Base-by-base conservation (phyloP, 352 stramenopile genomes). In the Pythium phragmiticola region DNA sequence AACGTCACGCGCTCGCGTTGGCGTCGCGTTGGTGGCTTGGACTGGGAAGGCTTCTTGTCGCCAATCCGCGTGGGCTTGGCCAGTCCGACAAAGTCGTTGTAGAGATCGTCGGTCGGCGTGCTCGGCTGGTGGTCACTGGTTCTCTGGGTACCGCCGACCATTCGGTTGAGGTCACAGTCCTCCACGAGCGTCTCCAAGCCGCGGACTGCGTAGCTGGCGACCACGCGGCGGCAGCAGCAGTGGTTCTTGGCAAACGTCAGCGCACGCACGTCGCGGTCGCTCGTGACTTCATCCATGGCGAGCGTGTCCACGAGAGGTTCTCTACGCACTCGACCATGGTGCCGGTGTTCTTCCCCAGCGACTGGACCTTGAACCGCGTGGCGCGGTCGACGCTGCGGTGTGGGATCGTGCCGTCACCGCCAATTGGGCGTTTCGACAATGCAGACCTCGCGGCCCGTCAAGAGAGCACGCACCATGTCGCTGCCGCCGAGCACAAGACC, bases 151-250 rank as follows among this genome's bases (percentile, higher is more conserved):
- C 87, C 88, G 9, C 87, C 87, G 0, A 97, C 57, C 0, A 96
- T 63, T 0, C 76, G 82, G 19, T 75, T 77, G 19, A 97, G 68
- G 2, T 90, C 73, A 16, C 64, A 62, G 67, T 97, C 95, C 57
- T 90, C 84, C 7, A 97, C 65, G 14, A 97, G 53, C 52, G 73
- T 72, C 9, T 75, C 68, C 21, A 96, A 75, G 58, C 93, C 75
- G 34, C 85, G 87, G 50, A 94, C 84, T 3, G 87, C 82, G 12
- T 76, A 92, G 5, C 87, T 87, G 23, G 95, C 86, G 36, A 96
- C 60, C 16, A 88, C 73, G 23, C 37, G 37, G 87, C n/a, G 4
- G 17, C 87, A 84, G 17, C 87, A 84, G n/a, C 89, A 77, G 64
- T 94, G 71, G 14, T 80, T 80, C 62, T 73, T 72, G 11, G 81